Evolutionary conservation across 1,139 yeast genomes (phyloP).

Genomic region (Nadsonia starkeyi-henricii): DNA sequence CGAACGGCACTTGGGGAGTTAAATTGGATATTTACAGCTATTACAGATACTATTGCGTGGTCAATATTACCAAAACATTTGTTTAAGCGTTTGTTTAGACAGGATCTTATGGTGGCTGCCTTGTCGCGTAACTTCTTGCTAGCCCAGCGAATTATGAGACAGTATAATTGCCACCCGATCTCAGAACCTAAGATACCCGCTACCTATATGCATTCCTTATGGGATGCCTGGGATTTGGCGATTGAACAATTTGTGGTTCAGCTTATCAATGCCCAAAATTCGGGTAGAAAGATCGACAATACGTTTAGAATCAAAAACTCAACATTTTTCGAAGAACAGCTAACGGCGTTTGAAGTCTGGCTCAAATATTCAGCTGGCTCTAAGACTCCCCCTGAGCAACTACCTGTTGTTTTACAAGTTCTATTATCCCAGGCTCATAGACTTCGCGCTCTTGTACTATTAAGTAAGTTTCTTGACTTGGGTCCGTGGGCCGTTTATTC

Average conservation of each 20-base stretch:
- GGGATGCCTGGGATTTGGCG: slow-evolving; percentile 98
- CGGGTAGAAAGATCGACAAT: slow-evolving; percentile 16
- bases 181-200: slow-evolving; percentile 92
- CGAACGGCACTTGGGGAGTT: slow-evolving; percentile 92
- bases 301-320: slow-evolving; percentile 62
- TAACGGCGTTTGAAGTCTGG: slow-evolving; percentile 96
- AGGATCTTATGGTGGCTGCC: slow-evolving; percentile 94
- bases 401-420: slow-evolving; percentile 89
- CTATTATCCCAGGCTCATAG: slow-evolving; percentile 88
- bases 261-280: slow-evolving; percentile 24
- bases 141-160: slow-evolving; percentile 91
- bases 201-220: slow-evolving; percentile 72
- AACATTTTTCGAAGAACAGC: slow-evolving; percentile 86
- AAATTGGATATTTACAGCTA: slow-evolving; percentile 96
- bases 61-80: slow-evolving; percentile 77
- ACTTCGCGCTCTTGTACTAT: slow-evolving; percentile 67
- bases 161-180: slow-evolving; percentile 84
- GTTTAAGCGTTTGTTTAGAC: slow-evolving; percentile 81
- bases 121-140: slow-evolving; percentile 79
- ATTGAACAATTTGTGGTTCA: slow-evolving; percentile 79
- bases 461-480: slow-evolving; percentile 75
- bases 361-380: slow-evolving; percentile 64
- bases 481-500: slow-evolving; percentile 98
- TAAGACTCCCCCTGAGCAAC: slow-evolving; percentile 83
- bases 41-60: slow-evolving; percentile 98